Percentiles rank a stretch among this genome's conserved stretches.
Conservation (phyloP, 1,284 basidiomycete genomes). For the Ceratobasidium sp. region DNA sequence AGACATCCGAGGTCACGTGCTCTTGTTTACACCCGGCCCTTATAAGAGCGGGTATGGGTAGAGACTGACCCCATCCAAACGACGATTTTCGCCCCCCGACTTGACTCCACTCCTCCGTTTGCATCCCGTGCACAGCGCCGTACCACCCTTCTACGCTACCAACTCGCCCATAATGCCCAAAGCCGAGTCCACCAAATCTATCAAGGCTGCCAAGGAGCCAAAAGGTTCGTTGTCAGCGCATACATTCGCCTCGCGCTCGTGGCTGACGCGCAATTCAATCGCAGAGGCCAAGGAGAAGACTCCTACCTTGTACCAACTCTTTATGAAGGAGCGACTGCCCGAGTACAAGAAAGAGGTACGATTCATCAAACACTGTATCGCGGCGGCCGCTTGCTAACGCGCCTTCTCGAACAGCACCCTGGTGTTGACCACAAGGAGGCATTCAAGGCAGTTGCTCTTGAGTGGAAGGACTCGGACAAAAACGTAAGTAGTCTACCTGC, state of each 20-base stretch:
- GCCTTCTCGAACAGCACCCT: constrained; percentile 13
- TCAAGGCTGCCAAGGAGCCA: constrained; percentile 32
- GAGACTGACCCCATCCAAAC: constrained; percentile 5
- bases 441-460: constrained; percentile 23
- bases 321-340: constrained; percentile 35
- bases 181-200: constrained; percentile 33
- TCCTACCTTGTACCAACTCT: constrained; percentile 29
- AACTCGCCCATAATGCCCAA: constrained; percentile 20
- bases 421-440: constrained; percentile 37
- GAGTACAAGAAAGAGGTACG: constrained; percentile 33
- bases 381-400: background rate
- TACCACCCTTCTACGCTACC: background rate
- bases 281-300: constrained; percentile 33
- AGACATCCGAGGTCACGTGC: constrained; percentile 22
- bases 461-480: constrained; percentile 31
- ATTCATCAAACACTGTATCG: background rate
- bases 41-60: constrained; percentile 18
- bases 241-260: constrained; percentile 3
- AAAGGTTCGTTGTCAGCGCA: constrained; percentile 32
- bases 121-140: background rate
- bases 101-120: background rate
- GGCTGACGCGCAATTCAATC: background rate
- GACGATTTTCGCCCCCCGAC: constrained; percentile 23
- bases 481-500: constrained; percentile 5
- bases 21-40: constrained; percentile 14